Percentiles rank a stretch among this genome's conserved stretches.
Conservation (phyloP, 306 rosid genomes). For the Lagenaria siceraria region DNA sequence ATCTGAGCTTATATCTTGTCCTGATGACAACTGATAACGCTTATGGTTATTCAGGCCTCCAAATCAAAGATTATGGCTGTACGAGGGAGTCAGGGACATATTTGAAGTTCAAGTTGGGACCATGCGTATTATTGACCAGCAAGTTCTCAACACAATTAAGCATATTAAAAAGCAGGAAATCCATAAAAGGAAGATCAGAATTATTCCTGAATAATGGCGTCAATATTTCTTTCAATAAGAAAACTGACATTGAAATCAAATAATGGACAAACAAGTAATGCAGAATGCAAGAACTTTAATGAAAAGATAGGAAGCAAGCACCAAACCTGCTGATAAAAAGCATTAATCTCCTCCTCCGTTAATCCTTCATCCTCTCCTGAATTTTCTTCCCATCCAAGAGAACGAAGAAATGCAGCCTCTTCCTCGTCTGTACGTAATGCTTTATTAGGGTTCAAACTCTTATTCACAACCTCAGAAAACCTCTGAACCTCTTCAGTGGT, state of each 20-base stretch:
- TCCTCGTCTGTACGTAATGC: conserved; percentile 67
- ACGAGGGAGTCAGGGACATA: neutral
- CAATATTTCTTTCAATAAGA: neutral
- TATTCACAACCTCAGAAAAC: conserved; percentile 24
- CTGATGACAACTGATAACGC: neutral
- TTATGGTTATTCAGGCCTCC: neutral
- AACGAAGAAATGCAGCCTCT: conserved; percentile 90
- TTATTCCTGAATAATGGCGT: neutral
- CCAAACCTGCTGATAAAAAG: conserved; percentile 63
- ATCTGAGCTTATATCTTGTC: neutral
- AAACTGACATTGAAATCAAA: neutral
- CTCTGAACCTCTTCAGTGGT: conserved; percentile 37
- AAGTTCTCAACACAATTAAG: neutral
- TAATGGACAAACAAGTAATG: neutral
- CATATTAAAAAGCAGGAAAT: neutral
- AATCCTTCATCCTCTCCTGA: conserved; percentile 87
- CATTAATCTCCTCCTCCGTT: conserved; percentile 86
- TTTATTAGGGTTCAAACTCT: conserved; percentile 25
- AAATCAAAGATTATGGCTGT: neutral
- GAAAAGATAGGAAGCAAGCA: neutral
- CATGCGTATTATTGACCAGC: neutral
- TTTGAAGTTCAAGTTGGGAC: neutral
- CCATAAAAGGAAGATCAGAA: neutral
- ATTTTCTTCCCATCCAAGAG: conserved; percentile 97
- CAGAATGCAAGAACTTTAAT: neutral